Evolutionary conservation across 495 filamentous ascomycete genomes (phyloP), one percentile per base, ranked within the genome.

Genomic region (Penicillium egyptiacum): DNA sequence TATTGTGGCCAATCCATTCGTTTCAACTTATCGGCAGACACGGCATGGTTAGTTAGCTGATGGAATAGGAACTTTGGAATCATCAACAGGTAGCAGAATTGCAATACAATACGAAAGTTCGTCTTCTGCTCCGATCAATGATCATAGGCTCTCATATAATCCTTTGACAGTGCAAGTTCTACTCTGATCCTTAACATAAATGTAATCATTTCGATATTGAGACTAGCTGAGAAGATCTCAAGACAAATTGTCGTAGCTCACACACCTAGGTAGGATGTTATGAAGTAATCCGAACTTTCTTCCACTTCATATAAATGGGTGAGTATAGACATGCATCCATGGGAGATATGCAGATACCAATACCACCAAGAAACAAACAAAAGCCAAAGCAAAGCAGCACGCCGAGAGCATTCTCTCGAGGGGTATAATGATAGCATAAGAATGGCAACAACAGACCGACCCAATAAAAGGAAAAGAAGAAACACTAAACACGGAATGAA

Each of bases 391-490:
- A 43, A 63, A 22, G 17, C 54, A 23, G 45, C 35, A 31, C 22
- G 53, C 30, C 42, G 43, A 55, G 53, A 55, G 11, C 17, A 55
- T 28, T 25, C 20, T 55, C 53, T 47, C 55, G 39, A 58, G 56
- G 62, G 64, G 64, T 67, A 67, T 67, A 67, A 61, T 56, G 47
- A 67, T 64, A 59, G 17, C 43, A 55, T 17, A 50, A 57, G n/a
- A 37, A 54, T 4, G 8, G 35, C 5, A 20, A 40, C 12, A 45
- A 42, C 9, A 45, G 16, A 23, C 17, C 12, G 19, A 45, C 16
- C 41, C 22, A 52, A 30, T 2, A 14, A 12, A 41, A 28, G 22
- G 33, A 14, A 20, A 51, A 28, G 4, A 26, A 31, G 10, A 9
- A 31, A 12, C 4, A 39, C n/a, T 8, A 26, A 30, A 9, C 41